phyloP scores from a whole-genome alignment of 108 stramenopile genomes.

The Asterionellopsis glacialis region DNA sequence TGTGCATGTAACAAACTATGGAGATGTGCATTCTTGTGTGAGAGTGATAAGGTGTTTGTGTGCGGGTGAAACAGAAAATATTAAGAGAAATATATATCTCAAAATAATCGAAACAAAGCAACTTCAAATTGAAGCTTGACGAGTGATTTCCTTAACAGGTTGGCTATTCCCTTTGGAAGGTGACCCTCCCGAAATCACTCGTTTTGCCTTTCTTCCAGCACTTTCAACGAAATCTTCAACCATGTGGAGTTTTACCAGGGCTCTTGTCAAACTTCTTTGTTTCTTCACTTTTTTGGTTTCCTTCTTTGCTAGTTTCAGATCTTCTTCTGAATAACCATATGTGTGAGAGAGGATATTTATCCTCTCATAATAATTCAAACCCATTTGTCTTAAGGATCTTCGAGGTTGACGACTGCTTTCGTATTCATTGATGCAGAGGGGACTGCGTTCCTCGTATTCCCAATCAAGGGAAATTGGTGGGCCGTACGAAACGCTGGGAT shows the following conservation, averaged over 20 bases:
- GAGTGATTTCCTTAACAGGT: too few relatives aligned
- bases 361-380: slow-evolving; percentile 41
- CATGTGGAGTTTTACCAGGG: slow-evolving; percentile 17
- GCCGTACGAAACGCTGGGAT: slow-evolving; percentile 52
- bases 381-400: slow-evolving; percentile 35
- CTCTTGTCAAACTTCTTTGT: slow-evolving; percentile 28
- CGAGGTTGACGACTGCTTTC: slow-evolving; percentile 31
- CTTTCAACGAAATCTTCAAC: slow-evolving; percentile 43
- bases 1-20: too few relatives aligned
- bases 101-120: too few relatives aligned
- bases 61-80: too few relatives aligned
- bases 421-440: slow-evolving; percentile 44
- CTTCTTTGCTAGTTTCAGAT: slow-evolving; percentile 28
- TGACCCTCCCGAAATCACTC: slow-evolving; percentile 4
- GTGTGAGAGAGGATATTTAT: slow-evolving; percentile 26
- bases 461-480: slow-evolving; percentile 61
- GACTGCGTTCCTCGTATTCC: slow-evolving; percentile 44
- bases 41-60: too few relatives aligned
- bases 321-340: slow-evolving; percentile 38
- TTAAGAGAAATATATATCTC: too few relatives aligned
- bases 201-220: slow-evolving; percentile 42
- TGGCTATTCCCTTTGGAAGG: too few relatives aligned
- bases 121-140: too few relatives aligned
- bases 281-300: slow-evolving; percentile 23
- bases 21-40: too few relatives aligned